A percentile compares a stretch with the other conserved stretches of the same genome.
phyloP scores from a whole-genome alignment of 768 basidiomycete species.

The Ramaria rubella region DNA sequence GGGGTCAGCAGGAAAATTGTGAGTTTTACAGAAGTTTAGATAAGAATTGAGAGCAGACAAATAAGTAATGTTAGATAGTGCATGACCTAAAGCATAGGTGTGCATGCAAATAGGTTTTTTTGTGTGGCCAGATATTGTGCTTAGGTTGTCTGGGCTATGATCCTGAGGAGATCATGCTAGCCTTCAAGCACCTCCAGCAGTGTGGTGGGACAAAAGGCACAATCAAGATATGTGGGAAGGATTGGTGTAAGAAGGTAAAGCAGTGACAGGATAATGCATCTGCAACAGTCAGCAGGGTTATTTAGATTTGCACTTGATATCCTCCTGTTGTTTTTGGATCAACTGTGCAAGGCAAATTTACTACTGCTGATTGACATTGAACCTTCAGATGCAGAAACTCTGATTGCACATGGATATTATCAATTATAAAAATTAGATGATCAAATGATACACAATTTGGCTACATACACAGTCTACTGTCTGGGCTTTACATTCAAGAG shows the following conservation, averaged over 20 bases:
- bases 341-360: no score
- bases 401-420: no score
- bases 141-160: constrained; percentile 7
- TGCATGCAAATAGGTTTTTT: constrained; percentile 4
- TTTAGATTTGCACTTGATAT: no score
- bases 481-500: no score
- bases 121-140: constrained; percentile 10
- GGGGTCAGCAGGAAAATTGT: constrained; percentile 3
- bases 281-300: no score
- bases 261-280: not conserved
- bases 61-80: constrained; percentile 9
- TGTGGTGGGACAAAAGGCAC: not conserved
- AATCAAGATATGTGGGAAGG: not conserved
- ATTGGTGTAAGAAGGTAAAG: not conserved
- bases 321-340: no score
- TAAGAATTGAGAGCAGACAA: constrained; percentile 9
- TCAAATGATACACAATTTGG: no score
- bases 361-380: no score
- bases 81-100: constrained; percentile 11
- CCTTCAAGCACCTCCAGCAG: not conserved
- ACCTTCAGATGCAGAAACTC: no score
- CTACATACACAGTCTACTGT: no score
- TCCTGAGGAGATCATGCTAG: not conserved
- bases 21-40: constrained; percentile 6
- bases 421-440: no score